Evolutionary conservation across 805 yeast genomes (phyloP), one percentile per base, ranked within the genome.

Genomic region (Pichia eremophila): DNA sequence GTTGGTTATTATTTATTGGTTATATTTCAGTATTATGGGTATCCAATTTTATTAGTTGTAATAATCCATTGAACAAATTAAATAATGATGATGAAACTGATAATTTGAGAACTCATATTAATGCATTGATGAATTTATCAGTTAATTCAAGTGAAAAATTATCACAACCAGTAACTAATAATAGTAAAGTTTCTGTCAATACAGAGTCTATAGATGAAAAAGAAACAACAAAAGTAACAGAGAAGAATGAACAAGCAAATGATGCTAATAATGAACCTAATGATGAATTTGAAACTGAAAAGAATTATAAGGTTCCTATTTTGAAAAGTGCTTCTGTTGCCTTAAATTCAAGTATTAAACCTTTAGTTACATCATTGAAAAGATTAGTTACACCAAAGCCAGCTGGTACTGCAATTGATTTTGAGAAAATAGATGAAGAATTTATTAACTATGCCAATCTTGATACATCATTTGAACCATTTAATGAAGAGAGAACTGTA

Each of bases 1-100:
- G 28, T 10, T 45, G 31, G 27, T 9, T 49, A 2, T 19, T 43
- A 5, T 6, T 39, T 5, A 43, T 46, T 18, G 45, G 34, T 2
- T 45, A 43, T 31, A 17, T 42, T 19, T 32, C 44, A 2, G 8
- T 31, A 17, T 22, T 35, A 14, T 49, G 48, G 51, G 15, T 46
- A 5, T 35, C 25, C 1, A 43, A 32, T 2, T 41, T 46, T 19
- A 27, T 17, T 2, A 37, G 14, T 4, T 15, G 15, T 14, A 18
- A 40, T 19, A 18, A 36, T 14, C 15, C 31, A 2, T 10, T 19
- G 12, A 27, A 14, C 9, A 11, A 12, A 22, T 14, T n/a, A 6
- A 9, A 15, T 25, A 15, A 35, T 9, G 35, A n/a, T 5, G 32
- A 44, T 31, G 41, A 41, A 9, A 27, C 36, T 29, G 40, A 45